A percentile compares a stretch with the other conserved stretches of the same genome.
Conservation (phyloP, 1,284 basidiomycete genomes). For the Bjerkandera adusta region DNA sequence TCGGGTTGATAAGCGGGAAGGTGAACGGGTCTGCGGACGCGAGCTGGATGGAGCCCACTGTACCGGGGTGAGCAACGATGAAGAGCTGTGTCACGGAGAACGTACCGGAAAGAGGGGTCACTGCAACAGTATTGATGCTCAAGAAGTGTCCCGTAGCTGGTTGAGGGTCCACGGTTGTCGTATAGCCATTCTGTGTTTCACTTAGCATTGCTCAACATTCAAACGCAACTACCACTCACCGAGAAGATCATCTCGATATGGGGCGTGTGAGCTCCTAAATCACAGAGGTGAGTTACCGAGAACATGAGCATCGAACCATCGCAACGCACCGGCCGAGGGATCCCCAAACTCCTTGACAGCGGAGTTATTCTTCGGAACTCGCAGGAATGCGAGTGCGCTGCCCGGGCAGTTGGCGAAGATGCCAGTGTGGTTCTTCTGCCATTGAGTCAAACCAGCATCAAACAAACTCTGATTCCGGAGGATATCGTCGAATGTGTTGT, state of each 20-base stretch:
- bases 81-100: constrained; percentile 1
- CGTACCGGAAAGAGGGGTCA: constrained; percentile 36
- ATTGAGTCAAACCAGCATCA: constrained; percentile 1
- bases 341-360: not conserved
- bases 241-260: not conserved
- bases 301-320: not conserved
- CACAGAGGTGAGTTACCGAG: not conserved
- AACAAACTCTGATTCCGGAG: not conserved
- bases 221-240: not conserved
- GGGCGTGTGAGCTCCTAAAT: constrained; percentile 8
- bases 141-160: constrained; percentile 29
- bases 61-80: constrained; percentile 20
- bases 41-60: constrained; percentile 23
- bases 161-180: constrained; percentile 5
- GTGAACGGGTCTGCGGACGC: constrained; percentile 21
- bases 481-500: constrained; percentile 18
- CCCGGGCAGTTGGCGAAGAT: not conserved
- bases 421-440: constrained; percentile 10
- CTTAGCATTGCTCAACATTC: not conserved
- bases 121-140: constrained; percentile 25
- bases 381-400: not conserved
- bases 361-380: not conserved
- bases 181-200: not conserved
- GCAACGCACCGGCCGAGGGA: constrained; percentile 3
- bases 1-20: constrained; percentile 12